These are phyloP conservation scores for Glonium stellatum DNA, from an alignment of 495 filamentous ascomycete species.

Conservation along the genomic window DNA sequence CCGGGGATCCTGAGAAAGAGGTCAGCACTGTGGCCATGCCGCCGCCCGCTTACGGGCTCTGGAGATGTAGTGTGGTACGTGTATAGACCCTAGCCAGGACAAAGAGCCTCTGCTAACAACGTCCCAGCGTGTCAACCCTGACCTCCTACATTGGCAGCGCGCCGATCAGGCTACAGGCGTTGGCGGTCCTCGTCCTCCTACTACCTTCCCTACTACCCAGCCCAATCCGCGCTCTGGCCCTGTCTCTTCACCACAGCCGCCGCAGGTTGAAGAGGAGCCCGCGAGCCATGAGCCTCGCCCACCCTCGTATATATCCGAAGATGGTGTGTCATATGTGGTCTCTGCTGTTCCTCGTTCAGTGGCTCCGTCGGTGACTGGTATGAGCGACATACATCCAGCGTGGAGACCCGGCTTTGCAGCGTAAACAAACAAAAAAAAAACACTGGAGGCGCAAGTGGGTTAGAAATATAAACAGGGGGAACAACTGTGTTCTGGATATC, in stretches of 20 bases:
- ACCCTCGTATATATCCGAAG: constrained; percentile 64
- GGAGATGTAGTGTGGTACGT: constrained; percentile 76
- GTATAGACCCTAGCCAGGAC: not conserved
- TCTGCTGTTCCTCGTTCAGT: constrained; percentile 51
- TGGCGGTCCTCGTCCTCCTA: not conserved
- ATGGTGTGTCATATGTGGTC: constrained; percentile 62
- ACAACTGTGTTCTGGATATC: no score
- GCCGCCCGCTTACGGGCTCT: constrained; percentile 83
- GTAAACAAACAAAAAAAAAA: not conserved
- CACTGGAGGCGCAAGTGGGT: not conserved
- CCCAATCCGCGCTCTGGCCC: constrained; percentile 5
- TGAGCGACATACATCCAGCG: constrained; percentile 27
- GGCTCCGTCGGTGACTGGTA: constrained; percentile 13
- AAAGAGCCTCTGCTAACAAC: not conserved
- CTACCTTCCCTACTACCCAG: constrained; percentile 12
- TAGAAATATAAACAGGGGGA: no score
- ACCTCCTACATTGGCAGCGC: constrained; percentile 72
- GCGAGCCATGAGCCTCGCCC: constrained; percentile 42
- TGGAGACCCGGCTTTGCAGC: constrained; percentile 24
- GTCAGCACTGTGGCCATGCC: constrained; percentile 46
- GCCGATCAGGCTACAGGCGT: constrained; percentile 37
- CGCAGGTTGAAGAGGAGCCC: not conserved
- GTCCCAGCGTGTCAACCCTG: constrained; percentile 64
- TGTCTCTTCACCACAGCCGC: not conserved
- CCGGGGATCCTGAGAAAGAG: constrained; percentile 24